Conservation (phyloP, 2,329 filamentous ascomycete genomes). For the Penicillium verrucosum region DNA sequence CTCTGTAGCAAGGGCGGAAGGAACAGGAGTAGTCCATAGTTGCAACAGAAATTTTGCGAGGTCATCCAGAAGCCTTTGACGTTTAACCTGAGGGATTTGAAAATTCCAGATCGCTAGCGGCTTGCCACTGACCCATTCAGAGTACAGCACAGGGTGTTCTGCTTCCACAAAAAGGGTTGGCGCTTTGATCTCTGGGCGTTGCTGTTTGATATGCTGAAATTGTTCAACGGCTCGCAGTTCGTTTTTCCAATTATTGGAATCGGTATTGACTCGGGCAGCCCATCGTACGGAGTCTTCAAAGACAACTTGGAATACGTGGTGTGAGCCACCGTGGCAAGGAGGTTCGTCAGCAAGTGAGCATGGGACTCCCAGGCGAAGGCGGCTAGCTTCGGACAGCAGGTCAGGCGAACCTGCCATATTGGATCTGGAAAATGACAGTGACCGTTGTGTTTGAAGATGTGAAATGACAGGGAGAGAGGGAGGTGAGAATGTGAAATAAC, state of each 20-base stretch:
- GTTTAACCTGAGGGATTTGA: background rate
- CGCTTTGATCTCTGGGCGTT: background rate
- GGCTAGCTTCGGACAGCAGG: background rate
- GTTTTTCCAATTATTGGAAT: slow-evolving; percentile 1
- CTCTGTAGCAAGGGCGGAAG: background rate
- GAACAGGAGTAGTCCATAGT: slow-evolving; percentile 10
- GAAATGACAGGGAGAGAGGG: too few relatives aligned
- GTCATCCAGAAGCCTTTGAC: background rate
- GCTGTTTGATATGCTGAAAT: slow-evolving; percentile 4
- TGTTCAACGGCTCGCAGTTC: background rate
- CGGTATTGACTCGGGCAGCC: slow-evolving; percentile 3
- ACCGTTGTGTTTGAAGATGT: too few relatives aligned
- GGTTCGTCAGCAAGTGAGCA: slow-evolving; percentile 2
- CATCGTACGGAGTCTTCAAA: slow-evolving; percentile 7
- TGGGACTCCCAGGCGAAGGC: slow-evolving; percentile 3
- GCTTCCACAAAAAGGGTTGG: background rate
- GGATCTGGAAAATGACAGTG: too few relatives aligned
- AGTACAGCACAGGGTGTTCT: slow-evolving; percentile 8
- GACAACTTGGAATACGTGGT: slow-evolving; percentile 7
- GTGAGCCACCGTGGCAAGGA: slow-evolving; percentile 2
- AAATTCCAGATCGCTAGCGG: slow-evolving; percentile 6
- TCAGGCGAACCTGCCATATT: too few relatives aligned
- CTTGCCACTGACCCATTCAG: slow-evolving; percentile 8
- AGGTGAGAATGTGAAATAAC: too few relatives aligned
- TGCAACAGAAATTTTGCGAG: slow-evolving; percentile 13